Percentiles rank a stretch among this genome's conserved stretches.
These are phyloP conservation scores for Hyphodiscus sp. DNA, from an alignment of 2,329 filamentous ascomycete genomes.

Conservation along the genomic window DNA sequence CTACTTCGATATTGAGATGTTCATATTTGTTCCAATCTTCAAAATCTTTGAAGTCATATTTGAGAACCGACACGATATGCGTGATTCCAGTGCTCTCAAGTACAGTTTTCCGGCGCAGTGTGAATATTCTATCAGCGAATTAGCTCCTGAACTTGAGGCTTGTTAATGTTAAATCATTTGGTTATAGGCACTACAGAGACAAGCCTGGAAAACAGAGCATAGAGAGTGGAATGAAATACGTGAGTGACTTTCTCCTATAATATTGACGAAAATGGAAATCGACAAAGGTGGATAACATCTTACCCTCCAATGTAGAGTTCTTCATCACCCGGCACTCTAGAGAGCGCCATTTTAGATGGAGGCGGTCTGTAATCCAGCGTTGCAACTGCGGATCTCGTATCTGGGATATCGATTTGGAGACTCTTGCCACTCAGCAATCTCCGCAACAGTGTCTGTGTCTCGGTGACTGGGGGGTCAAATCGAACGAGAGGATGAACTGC, in stretches of 20 bases:
- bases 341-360: constrained; percentile 47
- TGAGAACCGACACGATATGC: constrained; percentile 80
- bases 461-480: neutral
- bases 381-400: neutral
- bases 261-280: constrained; percentile 4
- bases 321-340: constrained; percentile 61
- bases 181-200: constrained; percentile 2
- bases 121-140: constrained; percentile 59
- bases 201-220: neutral
- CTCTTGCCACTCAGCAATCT: neutral
- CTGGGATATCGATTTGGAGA: neutral
- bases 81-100: constrained; percentile 72
- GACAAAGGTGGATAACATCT: constrained; percentile 22
- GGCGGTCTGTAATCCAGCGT: constrained; percentile 15
- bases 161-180: neutral
- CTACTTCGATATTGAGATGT: constrained; percentile 75
- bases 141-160: constrained; percentile 7
- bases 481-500: neutral
- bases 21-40: constrained; percentile 52
- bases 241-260: constrained; percentile 5
- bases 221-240: constrained; percentile 32
- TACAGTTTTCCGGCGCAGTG: constrained; percentile 63
- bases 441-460: neutral
- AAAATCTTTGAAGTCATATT: constrained; percentile 53
- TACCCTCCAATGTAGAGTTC: constrained; percentile 78